phyloP scores from a whole-genome alignment of 371 early-diverging fungal genomes.

The Choanephora cucurbitarum region DNA sequence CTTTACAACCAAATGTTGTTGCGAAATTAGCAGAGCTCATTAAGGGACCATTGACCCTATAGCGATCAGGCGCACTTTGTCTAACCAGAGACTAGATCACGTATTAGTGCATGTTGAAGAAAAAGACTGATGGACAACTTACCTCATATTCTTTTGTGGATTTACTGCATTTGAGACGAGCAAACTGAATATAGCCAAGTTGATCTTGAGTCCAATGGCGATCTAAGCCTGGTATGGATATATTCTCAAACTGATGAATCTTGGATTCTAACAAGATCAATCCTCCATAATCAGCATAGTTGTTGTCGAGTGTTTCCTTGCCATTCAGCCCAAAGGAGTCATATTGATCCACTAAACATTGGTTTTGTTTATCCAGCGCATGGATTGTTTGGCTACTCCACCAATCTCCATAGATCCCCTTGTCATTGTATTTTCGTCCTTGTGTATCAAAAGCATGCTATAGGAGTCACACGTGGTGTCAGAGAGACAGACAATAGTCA shows the following conservation, averaged over 20 bases:
- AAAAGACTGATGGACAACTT: constrained; percentile 12
- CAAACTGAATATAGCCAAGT: constrained; percentile 61
- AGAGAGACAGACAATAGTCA: constrained; percentile 6
- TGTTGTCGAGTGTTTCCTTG: constrained; percentile 65
- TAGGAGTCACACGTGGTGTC: constrained; percentile 14
- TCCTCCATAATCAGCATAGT: constrained; percentile 75
- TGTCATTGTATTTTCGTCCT: constrained; percentile 57
- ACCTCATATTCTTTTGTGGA: constrained; percentile 49
- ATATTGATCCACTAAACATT: constrained; percentile 60
- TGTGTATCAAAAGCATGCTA: constrained; percentile 59
- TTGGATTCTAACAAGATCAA: constrained; percentile 17
- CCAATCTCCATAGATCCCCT: constrained; percentile 58
- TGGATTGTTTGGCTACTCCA: constrained; percentile 57
- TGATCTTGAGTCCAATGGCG: constrained; percentile 52
- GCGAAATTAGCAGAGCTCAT: constrained; percentile 69
- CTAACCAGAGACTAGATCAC: background rate
- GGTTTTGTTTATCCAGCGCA: constrained; percentile 52
- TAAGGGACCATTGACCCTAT: constrained; percentile 71
- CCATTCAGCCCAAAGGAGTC: constrained; percentile 54
- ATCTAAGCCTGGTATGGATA: constrained; percentile 48
- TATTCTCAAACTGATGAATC: background rate
- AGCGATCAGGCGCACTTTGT: constrained; percentile 49
- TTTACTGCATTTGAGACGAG: constrained; percentile 58
- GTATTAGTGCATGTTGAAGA: background rate
- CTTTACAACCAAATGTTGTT: constrained; percentile 61